Base-by-base conservation (phyloP, 2,329 filamentous ascomycete species). In the Colletotrichum sp. region DNA sequence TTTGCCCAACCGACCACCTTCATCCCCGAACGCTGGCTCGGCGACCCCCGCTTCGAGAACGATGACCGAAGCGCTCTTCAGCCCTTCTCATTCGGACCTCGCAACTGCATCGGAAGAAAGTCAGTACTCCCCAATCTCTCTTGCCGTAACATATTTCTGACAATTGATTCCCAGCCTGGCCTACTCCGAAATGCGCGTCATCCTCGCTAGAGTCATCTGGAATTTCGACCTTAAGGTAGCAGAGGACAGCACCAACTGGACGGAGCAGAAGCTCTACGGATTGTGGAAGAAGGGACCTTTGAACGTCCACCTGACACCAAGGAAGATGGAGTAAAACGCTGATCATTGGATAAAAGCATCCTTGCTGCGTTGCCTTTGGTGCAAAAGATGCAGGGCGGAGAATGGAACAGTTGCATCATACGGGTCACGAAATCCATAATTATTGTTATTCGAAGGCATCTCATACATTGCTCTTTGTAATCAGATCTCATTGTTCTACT, bases 21-120 rank as follows among this genome's bases (percentile, higher is more conserved):
- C 78, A 82, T 82, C 6, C 90, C 90, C 0, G 85, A 87, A 70
- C 78, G 86, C 9, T 87, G 85, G 83, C 78, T 83, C 0, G 79
- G 78, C 6, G 78, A 81, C 28, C 59, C 71, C 2, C 71, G 48
- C 16, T 82, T 78, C 28, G 76, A 66, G 6, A 72, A 76, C 8
- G 83, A 84, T 55, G 70, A 78, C 4, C 77, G 61, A 44, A 85
- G 86, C 0, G 85, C 83, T 2, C 82, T 88, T 63, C 86, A 89
- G 79, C 87, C 89, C 1, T 90, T 91, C 74, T 85, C 85, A 5
- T 61, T 87, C 3, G 88, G 89, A 0, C 86, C 89, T 8, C 81
- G 89, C 1, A 88, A 89, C 59, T 90, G 89, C 73, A 83, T 90
- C 27, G 89, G 89, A 1, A 82, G 83, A 69, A 89, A 89, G 87